These are phyloP conservation scores for Arabidopsis thaliana DNA, from an alignment of 345 rosid genomes.

Conservation along the genomic window TAIR10.1 NC_003076.8:15617001-15617500, in stretches of 20 bases:
- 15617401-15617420: slow-evolving; percentile 46
- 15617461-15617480: slow-evolving; percentile 49
- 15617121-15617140: background rate
- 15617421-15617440: slow-evolving; percentile 28
- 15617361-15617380: slow-evolving; percentile 8
- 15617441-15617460: slow-evolving; percentile 48
- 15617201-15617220: slow-evolving; percentile 42
- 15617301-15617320: slow-evolving; percentile 40
- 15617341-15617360: background rate
- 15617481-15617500: slow-evolving; percentile 38
- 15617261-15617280: slow-evolving; percentile 4
- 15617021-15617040: background rate
- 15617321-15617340: slow-evolving; percentile 44
- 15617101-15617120: background rate
- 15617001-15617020: slow-evolving; percentile 37
- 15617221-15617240: slow-evolving; percentile 44
- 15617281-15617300: slow-evolving; percentile 42
- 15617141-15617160: slow-evolving; percentile 38
- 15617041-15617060: slow-evolving; percentile 6
- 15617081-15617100: background rate
- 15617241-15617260: slow-evolving; percentile 20
- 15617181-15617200: slow-evolving; percentile 30
- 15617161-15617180: slow-evolving; percentile 41
- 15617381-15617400: slow-evolving; percentile 27
- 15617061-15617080: background rate